These are phyloP conservation scores for Ceratocystis huliohia DNA, from an alignment of 2,329 filamentous ascomycete species.

Conservation along the genomic window DNA sequence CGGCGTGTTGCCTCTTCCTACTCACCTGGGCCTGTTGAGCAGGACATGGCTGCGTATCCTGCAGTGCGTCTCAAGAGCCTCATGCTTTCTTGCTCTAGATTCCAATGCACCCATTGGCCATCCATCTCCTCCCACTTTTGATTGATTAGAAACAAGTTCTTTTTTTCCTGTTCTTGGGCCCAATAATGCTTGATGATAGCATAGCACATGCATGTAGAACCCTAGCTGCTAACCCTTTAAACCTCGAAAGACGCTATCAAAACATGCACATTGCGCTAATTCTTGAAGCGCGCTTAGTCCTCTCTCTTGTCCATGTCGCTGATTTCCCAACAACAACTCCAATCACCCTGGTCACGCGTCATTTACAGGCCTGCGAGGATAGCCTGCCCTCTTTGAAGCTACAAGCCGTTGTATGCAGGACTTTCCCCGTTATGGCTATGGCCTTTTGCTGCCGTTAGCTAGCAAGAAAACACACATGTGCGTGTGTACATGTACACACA, in stretches of 20 bases:
- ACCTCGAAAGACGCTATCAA: not conserved
- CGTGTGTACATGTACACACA: not conserved
- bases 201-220: not conserved
- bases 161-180: too few relatives aligned
- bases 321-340: conserved; percentile 1
- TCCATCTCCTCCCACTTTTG: not conserved
- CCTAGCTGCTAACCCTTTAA: not conserved
- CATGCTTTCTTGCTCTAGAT: too few relatives aligned
- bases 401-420: not conserved
- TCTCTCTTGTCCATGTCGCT: not conserved
- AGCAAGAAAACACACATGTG: not conserved
- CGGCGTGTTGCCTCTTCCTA: not conserved
- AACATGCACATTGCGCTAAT: not conserved
- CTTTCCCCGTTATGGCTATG: not conserved
- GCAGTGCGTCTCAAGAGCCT: too few relatives aligned
- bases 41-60: too few relatives aligned
- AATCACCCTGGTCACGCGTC: not conserved
- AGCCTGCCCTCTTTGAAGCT: too few relatives aligned
- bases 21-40: too few relatives aligned
- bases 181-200: too few relatives aligned
- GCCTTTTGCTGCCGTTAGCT: not conserved
- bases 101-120: too few relatives aligned
- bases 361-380: not conserved
- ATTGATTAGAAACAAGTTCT: not conserved
- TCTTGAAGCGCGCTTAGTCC: not conserved